phyloP scores from a whole-genome alignment of 331 rosid species.

The Pyrus hybrid region DNA sequence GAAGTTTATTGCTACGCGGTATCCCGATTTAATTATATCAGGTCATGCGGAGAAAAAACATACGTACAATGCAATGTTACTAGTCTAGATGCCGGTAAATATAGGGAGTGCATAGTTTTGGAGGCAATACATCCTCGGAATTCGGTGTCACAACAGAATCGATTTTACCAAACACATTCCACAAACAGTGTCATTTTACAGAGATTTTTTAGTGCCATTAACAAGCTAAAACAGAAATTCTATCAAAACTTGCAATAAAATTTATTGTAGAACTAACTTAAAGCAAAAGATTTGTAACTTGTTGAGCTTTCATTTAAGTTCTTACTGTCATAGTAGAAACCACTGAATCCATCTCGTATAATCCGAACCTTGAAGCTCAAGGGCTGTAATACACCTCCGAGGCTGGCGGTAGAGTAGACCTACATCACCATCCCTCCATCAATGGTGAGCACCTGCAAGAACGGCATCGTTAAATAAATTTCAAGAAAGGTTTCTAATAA shows the following conservation, averaged over 20 bases:
- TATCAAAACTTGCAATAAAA: conserved; percentile 7
- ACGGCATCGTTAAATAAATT: neutral
- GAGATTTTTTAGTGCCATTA: conserved; percentile 4
- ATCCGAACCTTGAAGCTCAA: neutral
- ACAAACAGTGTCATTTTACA: neutral
- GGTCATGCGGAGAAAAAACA: too few relatives aligned
- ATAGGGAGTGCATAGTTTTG: too few relatives aligned
- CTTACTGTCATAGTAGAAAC: neutral
- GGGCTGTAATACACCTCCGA: neutral
- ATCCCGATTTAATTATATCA: neutral
- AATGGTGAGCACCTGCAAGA: conserved; percentile 66
- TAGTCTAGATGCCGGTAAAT: too few relatives aligned
- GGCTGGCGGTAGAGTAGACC: conserved; percentile 1
- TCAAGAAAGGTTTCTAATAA: neutral
- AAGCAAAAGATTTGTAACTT: neutral
- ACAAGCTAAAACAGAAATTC: conserved; percentile 22
- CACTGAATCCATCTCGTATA: conserved; percentile 11
- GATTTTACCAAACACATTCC: neutral
- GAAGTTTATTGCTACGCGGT: neutral
- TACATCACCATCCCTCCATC: conserved; percentile 98
- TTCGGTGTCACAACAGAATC: too few relatives aligned
- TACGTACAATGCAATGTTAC: too few relatives aligned
- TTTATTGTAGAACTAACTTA: conserved; percentile 10
- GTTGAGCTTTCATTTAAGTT: conserved; percentile 4
- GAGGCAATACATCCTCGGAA: too few relatives aligned